Evolutionary conservation across 441 rosid species (phyloP), one percentile per base, ranked within the genome.

Genomic region (Manihot esculenta): DNA sequence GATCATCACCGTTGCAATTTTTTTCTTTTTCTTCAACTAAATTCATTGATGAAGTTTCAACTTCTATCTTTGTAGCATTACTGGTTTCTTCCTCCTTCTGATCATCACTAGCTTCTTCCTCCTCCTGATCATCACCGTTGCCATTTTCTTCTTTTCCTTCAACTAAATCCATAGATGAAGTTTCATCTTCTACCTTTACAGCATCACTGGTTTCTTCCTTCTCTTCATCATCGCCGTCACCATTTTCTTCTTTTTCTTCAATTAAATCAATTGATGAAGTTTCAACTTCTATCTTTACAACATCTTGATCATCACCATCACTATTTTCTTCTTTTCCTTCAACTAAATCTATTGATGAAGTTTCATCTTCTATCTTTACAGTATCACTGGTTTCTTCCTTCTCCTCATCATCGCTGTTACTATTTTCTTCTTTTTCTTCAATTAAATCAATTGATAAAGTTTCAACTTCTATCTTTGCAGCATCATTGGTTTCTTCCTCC

Each of bases 11-110:
- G 2, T 21, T 10, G 7, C 1, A 12, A 8, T 33, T 20, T 27
- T n/a, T 20, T 26, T 55, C 59, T 48, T 20, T 61, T 53, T 73
- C 75, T 30, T 72, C 76, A 27, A 70, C 79, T n/a, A 54, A 80
- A 12, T 35, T 45, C 10, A 0, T 61, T 1, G 57, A 38, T 51
- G 48, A 48, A 35, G 17, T 45, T 44, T 47, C 69, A 13, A 51
- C 74, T 0, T 14, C 26, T 3, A 38, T 17, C n/a, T n/a, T n/a
- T n/a, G n/a, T n/a, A n/a, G n/a, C n/a, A n/a, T n/a, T n/a, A n/a
- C n/a, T n/a, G n/a, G n/a, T n/a, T n/a, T n/a, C n/a, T n/a, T 11
- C 62, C 26, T 54, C 33, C 44, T 69, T 69, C 1, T 49, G 21
- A 21, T 15, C 58, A 13, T 17, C 44, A 11, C n/a, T n/a, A n/a